Evolutionary conservation across 1,284 basidiomycete species (phyloP).

Genomic region (Leccinum pallidistipes): DNA sequence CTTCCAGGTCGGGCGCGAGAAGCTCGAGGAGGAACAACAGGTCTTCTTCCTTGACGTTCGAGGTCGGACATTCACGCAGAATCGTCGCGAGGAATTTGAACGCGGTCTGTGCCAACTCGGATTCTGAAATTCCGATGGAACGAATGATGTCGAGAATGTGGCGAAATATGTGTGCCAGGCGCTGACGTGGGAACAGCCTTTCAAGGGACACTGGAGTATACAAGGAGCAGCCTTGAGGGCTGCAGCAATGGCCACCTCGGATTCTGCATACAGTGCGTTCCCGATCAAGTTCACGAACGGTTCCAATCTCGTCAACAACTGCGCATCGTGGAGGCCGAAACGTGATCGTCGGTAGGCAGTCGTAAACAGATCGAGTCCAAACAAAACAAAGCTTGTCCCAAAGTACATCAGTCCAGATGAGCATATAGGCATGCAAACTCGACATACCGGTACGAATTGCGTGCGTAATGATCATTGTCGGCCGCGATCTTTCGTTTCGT

Average conservation of each 20-base stretch:
- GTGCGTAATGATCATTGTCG: constrained; percentile 72
- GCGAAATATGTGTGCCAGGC: constrained; percentile 71
- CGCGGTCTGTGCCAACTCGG: constrained; percentile 87
- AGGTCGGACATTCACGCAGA: constrained; percentile 80
- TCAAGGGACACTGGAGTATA: constrained; percentile 82
- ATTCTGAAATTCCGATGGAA: constrained; percentile 85
- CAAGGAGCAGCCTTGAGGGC: constrained; percentile 83
- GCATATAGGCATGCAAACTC: neutral
- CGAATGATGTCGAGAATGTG: constrained; percentile 89
- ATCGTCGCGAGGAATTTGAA: constrained; percentile 87
- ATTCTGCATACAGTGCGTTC: constrained; percentile 89
- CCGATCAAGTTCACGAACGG: constrained; percentile 88
- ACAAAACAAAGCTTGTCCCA: constrained; percentile 77
- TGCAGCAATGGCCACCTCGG: constrained; percentile 75
- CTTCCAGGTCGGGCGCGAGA: constrained; percentile 91
- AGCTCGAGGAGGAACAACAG: constrained; percentile 86
- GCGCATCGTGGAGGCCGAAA: constrained; percentile 80
- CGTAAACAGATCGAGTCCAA: constrained; percentile 92
- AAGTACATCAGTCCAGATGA: constrained; percentile 13
- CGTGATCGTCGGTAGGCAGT: constrained; percentile 85
- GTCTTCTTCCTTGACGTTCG: constrained; percentile 88
- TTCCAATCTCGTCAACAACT: constrained; percentile 78
- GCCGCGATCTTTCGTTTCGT: constrained; percentile 64
- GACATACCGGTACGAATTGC: constrained; percentile 79
- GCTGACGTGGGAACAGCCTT: constrained; percentile 76